Conservation (phyloP, 805 yeast species). For the Sporopachydermia quercuum region DNA sequence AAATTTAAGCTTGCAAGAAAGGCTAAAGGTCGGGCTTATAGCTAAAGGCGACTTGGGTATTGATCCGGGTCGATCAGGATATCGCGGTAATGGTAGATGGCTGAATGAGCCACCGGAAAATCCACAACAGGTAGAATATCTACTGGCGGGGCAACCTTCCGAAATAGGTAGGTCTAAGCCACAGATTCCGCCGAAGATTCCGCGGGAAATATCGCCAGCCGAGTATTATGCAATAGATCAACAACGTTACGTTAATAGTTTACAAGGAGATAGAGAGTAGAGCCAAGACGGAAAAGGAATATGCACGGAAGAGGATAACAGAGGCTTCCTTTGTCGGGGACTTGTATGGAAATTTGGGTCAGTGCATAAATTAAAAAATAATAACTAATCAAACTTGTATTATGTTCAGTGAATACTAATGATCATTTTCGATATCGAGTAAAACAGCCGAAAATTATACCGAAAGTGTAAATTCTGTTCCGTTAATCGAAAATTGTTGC, state of each 20-base stretch:
- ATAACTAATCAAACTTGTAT: no score
- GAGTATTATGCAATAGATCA: constrained; percentile 6
- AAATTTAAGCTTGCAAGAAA: background rate
- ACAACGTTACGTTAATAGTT: background rate
- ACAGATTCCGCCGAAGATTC: constrained; percentile 9
- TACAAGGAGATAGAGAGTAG: background rate
- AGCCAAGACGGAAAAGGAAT: background rate
- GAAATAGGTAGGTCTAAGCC: constrained; percentile 6
- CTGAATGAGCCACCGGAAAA: background rate
- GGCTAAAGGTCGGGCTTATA: constrained; percentile 1
- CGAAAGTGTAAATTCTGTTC: no score
- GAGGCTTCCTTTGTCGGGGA: no score
- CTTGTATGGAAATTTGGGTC: no score
- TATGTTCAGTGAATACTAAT: no score
- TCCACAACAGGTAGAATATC: no score
- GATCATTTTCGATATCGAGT: no score
- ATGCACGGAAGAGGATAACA: no score
- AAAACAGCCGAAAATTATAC: no score
- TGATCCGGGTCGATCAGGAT: constrained; percentile 7
- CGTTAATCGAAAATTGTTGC: no score
- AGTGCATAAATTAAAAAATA: no score
- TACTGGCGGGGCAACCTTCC: background rate
- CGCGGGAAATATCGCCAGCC: constrained; percentile 7
- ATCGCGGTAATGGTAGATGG: constrained; percentile 9
- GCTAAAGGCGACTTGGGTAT: constrained; percentile 6